Evolutionary conservation across 768 basidiomycete genomes (phyloP).

Genomic region (Termitomyces sp.): DNA sequence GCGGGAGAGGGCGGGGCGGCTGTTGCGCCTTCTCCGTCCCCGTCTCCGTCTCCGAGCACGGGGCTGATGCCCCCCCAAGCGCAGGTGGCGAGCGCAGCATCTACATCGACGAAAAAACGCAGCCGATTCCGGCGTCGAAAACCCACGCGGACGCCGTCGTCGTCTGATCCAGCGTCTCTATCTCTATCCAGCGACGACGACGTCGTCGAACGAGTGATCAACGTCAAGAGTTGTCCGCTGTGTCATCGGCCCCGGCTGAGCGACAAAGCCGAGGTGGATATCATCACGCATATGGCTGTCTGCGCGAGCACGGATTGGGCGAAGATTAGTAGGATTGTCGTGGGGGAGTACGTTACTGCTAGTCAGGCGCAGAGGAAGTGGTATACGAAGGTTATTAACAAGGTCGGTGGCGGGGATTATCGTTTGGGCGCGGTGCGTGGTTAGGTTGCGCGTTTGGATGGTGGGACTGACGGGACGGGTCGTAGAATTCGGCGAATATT

Average conservation of each 20-base stretch:
- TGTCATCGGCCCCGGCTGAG: slow-evolving; percentile 86
- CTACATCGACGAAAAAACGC: slow-evolving; percentile 15
- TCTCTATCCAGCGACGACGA: slow-evolving; percentile 22
- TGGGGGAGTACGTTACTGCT: slow-evolving; percentile 91
- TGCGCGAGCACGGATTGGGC: slow-evolving; percentile 95
- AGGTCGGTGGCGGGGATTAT: slow-evolving; percentile 85
- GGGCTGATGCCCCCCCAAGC: not conserved
- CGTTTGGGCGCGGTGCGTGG: slow-evolving; percentile 78
- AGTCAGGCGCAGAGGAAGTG: slow-evolving; percentile 96
- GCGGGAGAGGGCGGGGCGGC: slow-evolving; percentile 31
- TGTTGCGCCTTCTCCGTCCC: slow-evolving; percentile 16
- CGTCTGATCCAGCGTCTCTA: not conserved
- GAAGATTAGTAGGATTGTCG: slow-evolving; percentile 82
- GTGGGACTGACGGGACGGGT: not conserved
- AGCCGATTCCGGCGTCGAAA: slow-evolving; percentile 12
- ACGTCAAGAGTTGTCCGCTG: slow-evolving; percentile 89
- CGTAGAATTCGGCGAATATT: slow-evolving; percentile 95
- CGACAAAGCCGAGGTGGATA: slow-evolving; percentile 88
- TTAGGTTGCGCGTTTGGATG: slow-evolving; percentile 4
- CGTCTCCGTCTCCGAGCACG: slow-evolving; percentile 32
- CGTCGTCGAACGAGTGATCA: slow-evolving; percentile 81
- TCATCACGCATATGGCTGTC: slow-evolving; percentile 94
- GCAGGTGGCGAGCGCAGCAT: not conserved
- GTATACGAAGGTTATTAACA: slow-evolving; percentile 86
- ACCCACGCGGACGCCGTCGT: not conserved